phyloP scores from a whole-genome alignment of 192 early-diverging fungal species.

The Backusella mclennaniae region DNA sequence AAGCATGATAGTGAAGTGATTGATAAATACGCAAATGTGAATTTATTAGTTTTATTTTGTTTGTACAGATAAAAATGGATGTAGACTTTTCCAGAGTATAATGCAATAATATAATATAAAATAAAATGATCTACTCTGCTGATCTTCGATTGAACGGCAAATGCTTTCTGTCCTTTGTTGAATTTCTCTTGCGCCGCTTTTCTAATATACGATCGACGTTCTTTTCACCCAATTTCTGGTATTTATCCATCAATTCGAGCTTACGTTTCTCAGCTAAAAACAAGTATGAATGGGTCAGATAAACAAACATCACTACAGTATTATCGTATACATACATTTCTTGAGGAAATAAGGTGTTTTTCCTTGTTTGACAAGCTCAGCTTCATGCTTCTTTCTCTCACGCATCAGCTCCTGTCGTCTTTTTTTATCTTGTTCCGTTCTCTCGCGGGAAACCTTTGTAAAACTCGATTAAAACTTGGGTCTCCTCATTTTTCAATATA shows the following conservation, averaged over 20 bases:
- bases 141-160: constrained; percentile 53
- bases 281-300: background rate
- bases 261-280: constrained; percentile 73
- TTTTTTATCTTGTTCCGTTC: constrained; percentile 17
- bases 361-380: constrained; percentile 77
- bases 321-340: constrained; percentile 57
- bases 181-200: constrained; percentile 92
- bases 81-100: too few relatives aligned
- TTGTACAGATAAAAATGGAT: background rate
- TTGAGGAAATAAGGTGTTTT: constrained; percentile 96
- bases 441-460: constrained; percentile 24
- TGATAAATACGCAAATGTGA: background rate
- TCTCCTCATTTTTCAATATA: background rate
- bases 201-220: constrained; percentile 85
- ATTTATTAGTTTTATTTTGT: background rate
- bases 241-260: constrained; percentile 84
- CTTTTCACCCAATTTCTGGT: constrained; percentile 69
- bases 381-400: constrained; percentile 80
- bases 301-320: background rate
- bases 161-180: constrained; percentile 75
- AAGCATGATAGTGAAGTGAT: constrained; percentile 44
- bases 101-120: background rate
- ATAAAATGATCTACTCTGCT: constrained; percentile 39
- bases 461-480: background rate
- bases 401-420: constrained; percentile 62